phyloP scores from a whole-genome alignment of 2,329 filamentous ascomycete genomes.

The Grosmannia serpens region DNA sequence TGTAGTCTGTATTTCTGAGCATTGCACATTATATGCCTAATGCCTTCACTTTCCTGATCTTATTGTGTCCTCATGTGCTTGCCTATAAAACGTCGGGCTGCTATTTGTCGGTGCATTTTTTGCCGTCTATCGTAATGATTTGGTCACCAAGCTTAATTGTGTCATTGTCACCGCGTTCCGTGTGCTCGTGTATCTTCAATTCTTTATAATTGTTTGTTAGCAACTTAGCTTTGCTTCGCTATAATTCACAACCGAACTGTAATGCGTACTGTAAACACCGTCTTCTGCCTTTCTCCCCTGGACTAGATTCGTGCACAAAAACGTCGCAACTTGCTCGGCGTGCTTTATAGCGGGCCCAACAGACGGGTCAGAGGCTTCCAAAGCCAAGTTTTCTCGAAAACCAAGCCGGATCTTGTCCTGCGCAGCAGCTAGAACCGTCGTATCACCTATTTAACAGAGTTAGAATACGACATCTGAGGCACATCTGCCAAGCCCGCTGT shows the following conservation, averaged over 20 bases:
- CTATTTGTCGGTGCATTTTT: slow-evolving; percentile 19
- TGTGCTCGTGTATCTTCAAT: slow-evolving; percentile 80
- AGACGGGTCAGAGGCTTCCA: slow-evolving; percentile 47
- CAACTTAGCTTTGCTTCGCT: not conserved
- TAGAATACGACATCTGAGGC: no score
- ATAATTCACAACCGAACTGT: not conserved
- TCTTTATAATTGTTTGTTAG: slow-evolving; percentile 36
- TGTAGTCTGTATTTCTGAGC: no score
- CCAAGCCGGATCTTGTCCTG: slow-evolving; percentile 57
- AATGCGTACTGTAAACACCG: slow-evolving; percentile 45
- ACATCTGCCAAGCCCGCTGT: not conserved
- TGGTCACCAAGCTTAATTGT: slow-evolving; percentile 53
- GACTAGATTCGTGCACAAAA: slow-evolving; percentile 75
- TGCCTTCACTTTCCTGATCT: no score
- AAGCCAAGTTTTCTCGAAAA: slow-evolving; percentile 57
- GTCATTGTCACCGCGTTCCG: slow-evolving; percentile 87
- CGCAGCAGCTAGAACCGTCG: slow-evolving; percentile 55
- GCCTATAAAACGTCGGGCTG: not conserved
- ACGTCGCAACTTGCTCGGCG: slow-evolving; percentile 69
- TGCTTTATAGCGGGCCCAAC: slow-evolving; percentile 57
- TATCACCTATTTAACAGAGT: slow-evolving; percentile 6
- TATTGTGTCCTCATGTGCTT: not conserved
- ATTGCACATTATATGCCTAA: no score
- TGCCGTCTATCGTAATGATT: slow-evolving; percentile 20
- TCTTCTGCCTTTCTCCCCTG: slow-evolving; percentile 55